Evolutionary conservation across 306 rosid species (phyloP), one percentile per base, ranked within the genome.

Genomic region (Cucumis hystrix): DNA sequence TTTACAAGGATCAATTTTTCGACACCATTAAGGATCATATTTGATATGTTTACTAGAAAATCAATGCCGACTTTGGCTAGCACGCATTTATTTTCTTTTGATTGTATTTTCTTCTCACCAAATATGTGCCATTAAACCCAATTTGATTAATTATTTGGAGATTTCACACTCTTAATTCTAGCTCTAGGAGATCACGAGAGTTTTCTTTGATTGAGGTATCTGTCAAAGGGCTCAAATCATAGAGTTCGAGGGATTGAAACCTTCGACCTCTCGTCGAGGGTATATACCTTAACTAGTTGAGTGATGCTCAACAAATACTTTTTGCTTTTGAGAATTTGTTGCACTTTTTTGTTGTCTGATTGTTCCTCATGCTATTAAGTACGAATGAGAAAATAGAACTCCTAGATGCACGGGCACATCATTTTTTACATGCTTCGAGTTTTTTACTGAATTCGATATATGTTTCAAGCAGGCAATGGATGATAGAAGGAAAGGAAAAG

Each of bases 401-500:
- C 55, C 6, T 4, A 49, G 7, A 15, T 5, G 56, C 7, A 2
- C 5, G n/a, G 9, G 37, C 37, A 4, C 37, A 23, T 61, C 66
- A 61, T 10, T 23, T 6, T 10, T 7, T 0, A 17, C 23, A 59
- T 18, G 15, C 6, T 25, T 15, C 1, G n/a, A 77, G 57, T 5
- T 62, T 59, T 58, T 30, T 6, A 43, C 60, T 51, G 30, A 14
- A 30, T 49, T 37, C 51, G 10, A 8, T 11, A 35, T 66, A 9
- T 58, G 17, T 5, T 79, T 82, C 57, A 23, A 51, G 82, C 90
- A 87, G 90, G 88, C 88, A 67, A 58, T 83, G 58, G 88, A 87
- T 45, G 90, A 85, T 49, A 87, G 83, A 58, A 81, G 86, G 86
- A 87, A 83, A 75, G 90, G 84, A 77, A 87, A 84, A 81, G 84